Conservation (phyloP, 257 asterid species). For the Phtheirospermum japonicum region DNA sequence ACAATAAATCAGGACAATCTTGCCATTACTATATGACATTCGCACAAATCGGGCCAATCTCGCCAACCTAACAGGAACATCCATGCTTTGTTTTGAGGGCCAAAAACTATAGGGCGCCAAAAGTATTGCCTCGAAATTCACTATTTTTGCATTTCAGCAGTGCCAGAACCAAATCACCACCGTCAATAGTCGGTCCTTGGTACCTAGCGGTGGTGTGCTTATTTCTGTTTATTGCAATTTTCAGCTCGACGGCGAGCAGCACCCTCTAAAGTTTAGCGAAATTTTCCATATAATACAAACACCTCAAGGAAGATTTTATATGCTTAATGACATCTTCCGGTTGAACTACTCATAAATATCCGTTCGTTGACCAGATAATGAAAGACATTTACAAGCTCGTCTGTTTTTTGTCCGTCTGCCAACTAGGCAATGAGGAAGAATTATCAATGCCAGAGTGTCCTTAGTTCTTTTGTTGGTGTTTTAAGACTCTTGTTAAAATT, state of each 20-base stretch:
- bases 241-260: conserved; percentile 47
- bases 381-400: too few species aligned
- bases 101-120: conserved; percentile 40
- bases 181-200: conserved; percentile 48
- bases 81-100: conserved; percentile 47
- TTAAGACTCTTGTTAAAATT: neutral
- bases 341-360: conserved; percentile 84
- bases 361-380: too few species aligned
- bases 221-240: conserved; percentile 46
- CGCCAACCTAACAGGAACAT: conserved; percentile 32
- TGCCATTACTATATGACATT: conserved; percentile 41
- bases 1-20: too few species aligned
- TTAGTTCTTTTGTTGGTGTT: neutral
- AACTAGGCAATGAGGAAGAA: too few species aligned
- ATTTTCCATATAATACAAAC: conserved; percentile 93
- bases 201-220: conserved; percentile 46
- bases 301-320: conserved; percentile 76
- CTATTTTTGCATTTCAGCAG: conserved; percentile 48
- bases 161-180: conserved; percentile 45
- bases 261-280: conserved; percentile 56
- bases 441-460: too few species aligned
- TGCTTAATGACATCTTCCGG: conserved; percentile 85
- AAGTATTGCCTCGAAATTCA: conserved; percentile 33
- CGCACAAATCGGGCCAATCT: conserved; percentile 37
- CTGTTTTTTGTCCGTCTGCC: too few species aligned